phyloP scores from a whole-genome alignment of 2,329 filamentous ascomycete genomes.

The Paramyrothecium roridum region DNA sequence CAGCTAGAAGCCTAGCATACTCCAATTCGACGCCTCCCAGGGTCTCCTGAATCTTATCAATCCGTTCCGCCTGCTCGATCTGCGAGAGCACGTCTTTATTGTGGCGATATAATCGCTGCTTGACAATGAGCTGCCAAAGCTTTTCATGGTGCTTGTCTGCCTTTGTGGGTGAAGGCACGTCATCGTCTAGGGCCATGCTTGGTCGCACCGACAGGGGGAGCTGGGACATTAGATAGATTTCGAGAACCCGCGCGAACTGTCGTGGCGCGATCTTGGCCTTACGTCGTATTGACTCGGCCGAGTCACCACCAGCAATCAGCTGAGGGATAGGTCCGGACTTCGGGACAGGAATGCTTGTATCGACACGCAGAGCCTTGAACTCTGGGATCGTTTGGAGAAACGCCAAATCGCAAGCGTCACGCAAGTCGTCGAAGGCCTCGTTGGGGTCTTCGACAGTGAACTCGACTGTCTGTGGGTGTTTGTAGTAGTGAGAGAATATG shows the following conservation, averaged over 20 bases:
- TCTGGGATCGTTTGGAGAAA: conserved; percentile 58
- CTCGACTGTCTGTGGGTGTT: conserved; percentile 68
- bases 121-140: conserved; percentile 73
- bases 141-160: conserved; percentile 61
- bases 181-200: conserved; percentile 39
- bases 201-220: conserved; percentile 56
- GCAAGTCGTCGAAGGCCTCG: conserved; percentile 76
- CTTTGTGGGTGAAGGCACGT: conserved; percentile 41
- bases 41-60: conserved; percentile 69
- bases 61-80: conserved; percentile 64
- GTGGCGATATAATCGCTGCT: conserved; percentile 72
- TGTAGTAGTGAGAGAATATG: conserved; percentile 69
- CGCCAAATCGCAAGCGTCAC: conserved; percentile 70
- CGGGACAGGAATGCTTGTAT: conserved; percentile 47
- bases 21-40: conserved; percentile 67
- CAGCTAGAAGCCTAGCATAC: conserved; percentile 63
- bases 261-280: conserved; percentile 69
- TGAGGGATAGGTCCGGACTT: conserved; percentile 42
- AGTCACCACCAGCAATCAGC: conserved; percentile 55
- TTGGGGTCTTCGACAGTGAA: conserved; percentile 94
- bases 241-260: conserved; percentile 72
- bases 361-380: conserved; percentile 55
- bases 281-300: conserved; percentile 54
- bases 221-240: conserved; percentile 69
- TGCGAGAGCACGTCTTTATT: conserved; percentile 70